phyloP scores from a whole-genome alignment of 495 filamentous ascomycete species.

The Physcia stellaris region DNA sequence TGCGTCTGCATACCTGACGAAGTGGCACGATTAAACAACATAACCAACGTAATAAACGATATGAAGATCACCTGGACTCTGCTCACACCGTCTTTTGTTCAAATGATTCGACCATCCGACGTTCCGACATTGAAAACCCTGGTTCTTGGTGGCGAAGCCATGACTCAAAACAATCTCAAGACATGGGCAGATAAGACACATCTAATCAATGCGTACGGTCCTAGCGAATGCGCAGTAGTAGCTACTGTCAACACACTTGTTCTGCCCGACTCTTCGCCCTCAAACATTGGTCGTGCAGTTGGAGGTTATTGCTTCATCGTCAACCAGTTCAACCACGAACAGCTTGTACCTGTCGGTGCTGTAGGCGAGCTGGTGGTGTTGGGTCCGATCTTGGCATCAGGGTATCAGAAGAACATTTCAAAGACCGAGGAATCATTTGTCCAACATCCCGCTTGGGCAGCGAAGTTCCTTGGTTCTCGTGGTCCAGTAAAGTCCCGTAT shows the following conservation, averaged over 20 bases:
- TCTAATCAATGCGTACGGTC: constrained; percentile 45
- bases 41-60: constrained; percentile 30
- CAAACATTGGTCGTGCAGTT: constrained; percentile 26
- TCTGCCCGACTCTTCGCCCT: neutral
- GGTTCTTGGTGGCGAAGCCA: constrained; percentile 41
- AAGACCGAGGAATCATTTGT: constrained; percentile 45
- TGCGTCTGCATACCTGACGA: constrained; percentile 39
- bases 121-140: constrained; percentile 34
- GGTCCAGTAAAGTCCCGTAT: constrained; percentile 11
- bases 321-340: constrained; percentile 39
- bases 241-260: constrained; percentile 17
- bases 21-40: constrained; percentile 34
- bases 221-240: constrained; percentile 31
- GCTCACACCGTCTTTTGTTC: constrained; percentile 38
- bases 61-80: constrained; percentile 31
- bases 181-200: constrained; percentile 30
- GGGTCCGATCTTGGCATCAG: constrained; percentile 44
- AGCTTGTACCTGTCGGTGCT: constrained; percentile 43
- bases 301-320: constrained; percentile 43
- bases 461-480: neutral
- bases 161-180: constrained; percentile 21
- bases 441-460: constrained; percentile 35
- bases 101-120: constrained; percentile 27
- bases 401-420: constrained; percentile 41
- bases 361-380: constrained; percentile 56